Evolutionary conservation across 495 filamentous ascomycete species (phyloP).

Genomic region (Hyaloscypha hepaticicola): DNA sequence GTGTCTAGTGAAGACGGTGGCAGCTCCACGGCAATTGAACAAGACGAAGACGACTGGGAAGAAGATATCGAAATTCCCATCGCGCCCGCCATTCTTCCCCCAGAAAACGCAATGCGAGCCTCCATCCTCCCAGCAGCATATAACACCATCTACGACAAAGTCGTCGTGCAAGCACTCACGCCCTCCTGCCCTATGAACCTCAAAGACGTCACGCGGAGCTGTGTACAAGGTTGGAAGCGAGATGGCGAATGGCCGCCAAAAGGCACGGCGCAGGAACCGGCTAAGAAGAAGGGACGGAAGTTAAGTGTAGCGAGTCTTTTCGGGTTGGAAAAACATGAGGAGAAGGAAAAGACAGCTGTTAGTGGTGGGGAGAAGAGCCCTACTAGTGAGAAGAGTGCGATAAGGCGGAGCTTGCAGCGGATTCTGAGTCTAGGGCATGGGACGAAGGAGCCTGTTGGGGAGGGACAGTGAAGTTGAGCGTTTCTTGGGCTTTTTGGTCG

Average conservation of each 20-base stretch:
- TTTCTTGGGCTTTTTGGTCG: neutral
- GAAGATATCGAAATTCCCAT: slow-evolving; percentile 48
- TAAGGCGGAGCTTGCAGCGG: slow-evolving; percentile 22
- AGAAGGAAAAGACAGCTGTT: neutral
- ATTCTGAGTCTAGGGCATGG: slow-evolving; percentile 28
- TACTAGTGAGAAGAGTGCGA: slow-evolving; percentile 16
- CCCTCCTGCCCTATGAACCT: slow-evolving; percentile 88
- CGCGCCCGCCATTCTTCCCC: slow-evolving; percentile 64
- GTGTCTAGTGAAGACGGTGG: slow-evolving; percentile 21
- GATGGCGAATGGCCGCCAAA: slow-evolving; percentile 94
- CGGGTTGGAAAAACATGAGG: slow-evolving; percentile 21
- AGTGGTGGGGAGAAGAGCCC: slow-evolving; percentile 8
- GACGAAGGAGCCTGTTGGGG: neutral
- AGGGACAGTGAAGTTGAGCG: neutral
- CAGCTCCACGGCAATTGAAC: slow-evolving; percentile 23
- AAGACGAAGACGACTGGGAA: slow-evolving; percentile 26
- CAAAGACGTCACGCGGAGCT: slow-evolving; percentile 70
- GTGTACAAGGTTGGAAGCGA: slow-evolving; percentile 89
- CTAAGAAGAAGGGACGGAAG: slow-evolving; percentile 35
- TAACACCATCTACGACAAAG: slow-evolving; percentile 82
- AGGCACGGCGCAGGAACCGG: slow-evolving; percentile 37
- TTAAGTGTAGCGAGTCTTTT: slow-evolving; percentile 34
- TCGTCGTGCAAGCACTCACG: slow-evolving; percentile 71
- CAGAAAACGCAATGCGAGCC: slow-evolving; percentile 66
- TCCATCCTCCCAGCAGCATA: slow-evolving; percentile 72